These are phyloP conservation scores for Helminthosporium solani DNA, from an alignment of 2,329 filamentous ascomycete genomes.

Conservation along the genomic window DNA sequence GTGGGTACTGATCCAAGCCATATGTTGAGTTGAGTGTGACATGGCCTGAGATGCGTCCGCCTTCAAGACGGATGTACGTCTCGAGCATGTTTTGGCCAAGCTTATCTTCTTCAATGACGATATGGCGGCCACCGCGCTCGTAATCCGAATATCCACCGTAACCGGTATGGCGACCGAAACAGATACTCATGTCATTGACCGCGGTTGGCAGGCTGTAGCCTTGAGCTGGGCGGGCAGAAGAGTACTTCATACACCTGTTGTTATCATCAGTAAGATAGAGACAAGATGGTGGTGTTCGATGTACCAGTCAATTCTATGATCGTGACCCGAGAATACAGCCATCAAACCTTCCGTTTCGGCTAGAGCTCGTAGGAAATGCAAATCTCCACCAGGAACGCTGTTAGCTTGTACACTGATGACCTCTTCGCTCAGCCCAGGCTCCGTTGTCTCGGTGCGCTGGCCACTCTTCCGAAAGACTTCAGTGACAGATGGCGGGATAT, in stretches of 20 bases:
- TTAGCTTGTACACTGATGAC: constrained; percentile 25
- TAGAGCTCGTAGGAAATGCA: constrained; percentile 64
- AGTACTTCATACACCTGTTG: constrained; percentile 45
- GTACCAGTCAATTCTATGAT: constrained; percentile 51
- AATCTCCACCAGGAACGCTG: constrained; percentile 52
- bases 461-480: constrained; percentile 48
- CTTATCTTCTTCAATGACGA: constrained; percentile 50
- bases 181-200: constrained; percentile 51
- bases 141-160: constrained; percentile 69
- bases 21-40: constrained; percentile 62
- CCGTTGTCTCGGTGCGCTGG: constrained; percentile 46
- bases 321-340: constrained; percentile 62
- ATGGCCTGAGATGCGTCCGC: constrained; percentile 52
- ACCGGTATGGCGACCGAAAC: constrained; percentile 66
- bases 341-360: constrained; percentile 52
- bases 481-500: constrained; percentile 48
- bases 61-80: constrained; percentile 64
- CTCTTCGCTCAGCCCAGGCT: constrained; percentile 44
- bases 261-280: background rate
- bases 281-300: background rate
- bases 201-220: constrained; percentile 21
- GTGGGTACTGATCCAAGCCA: constrained; percentile 56
- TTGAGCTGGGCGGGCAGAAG: constrained; percentile 21
- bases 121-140: constrained; percentile 61
- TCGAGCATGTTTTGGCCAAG: constrained; percentile 49